phyloP scores from a whole-genome alignment of 2,329 filamentous ascomycete species.

The Teratosphaeria nubilosa region DNA sequence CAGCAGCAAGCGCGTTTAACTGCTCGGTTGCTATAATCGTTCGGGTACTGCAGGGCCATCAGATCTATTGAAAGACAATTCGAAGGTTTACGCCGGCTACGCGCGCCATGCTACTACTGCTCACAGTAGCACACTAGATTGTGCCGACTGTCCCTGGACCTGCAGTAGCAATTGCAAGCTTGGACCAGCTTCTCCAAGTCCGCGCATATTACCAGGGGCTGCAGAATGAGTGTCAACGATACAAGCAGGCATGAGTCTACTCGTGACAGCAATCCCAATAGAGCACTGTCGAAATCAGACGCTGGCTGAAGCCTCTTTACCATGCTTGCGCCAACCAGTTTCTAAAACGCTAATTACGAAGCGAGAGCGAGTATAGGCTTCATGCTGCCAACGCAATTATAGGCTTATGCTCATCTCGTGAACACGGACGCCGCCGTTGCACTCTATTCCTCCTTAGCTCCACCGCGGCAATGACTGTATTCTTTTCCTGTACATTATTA shows the following conservation, averaged over 20 bases:
- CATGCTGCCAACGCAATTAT: neutral
- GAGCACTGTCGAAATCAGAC: neutral
- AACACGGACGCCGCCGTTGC: neutral
- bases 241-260: too few species aligned
- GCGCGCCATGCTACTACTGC: neutral
- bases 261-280: neutral
- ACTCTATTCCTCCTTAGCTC: neutral
- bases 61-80: neutral
- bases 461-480: neutral
- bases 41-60: neutral
- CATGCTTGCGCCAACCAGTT: neutral
- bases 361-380: neutral
- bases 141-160: neutral
- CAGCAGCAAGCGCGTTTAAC: neutral
- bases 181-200: neutral
- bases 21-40: too few species aligned
- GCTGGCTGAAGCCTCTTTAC: neutral
- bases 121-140: neutral
- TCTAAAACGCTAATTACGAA: neutral
- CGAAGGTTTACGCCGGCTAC: neutral
- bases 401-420: neutral
- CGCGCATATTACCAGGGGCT: neutral
- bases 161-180: neutral
- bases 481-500: neutral
- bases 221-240: neutral